Conservation (phyloP, 179 eudicot species). For the Spergularia azorica region DNA sequence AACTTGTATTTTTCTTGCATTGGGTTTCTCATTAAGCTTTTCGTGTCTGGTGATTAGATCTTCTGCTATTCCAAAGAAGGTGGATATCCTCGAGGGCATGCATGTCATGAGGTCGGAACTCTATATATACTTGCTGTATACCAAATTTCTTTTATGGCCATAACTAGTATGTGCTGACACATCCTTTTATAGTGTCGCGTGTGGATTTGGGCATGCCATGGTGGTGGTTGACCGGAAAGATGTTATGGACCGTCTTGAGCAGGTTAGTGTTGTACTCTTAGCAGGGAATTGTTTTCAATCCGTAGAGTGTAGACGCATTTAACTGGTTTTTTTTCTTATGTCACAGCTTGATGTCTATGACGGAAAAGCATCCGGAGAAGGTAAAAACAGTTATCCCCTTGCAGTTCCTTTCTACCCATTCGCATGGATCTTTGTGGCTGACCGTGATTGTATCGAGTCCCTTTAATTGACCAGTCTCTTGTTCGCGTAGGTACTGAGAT, state of each 20-base stretch:
- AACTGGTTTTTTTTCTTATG: constrained; percentile 17
- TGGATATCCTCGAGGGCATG: constrained; percentile 95
- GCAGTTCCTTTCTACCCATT: neutral
- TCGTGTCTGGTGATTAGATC: constrained; percentile 50
- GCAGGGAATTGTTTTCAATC: too few relatives aligned
- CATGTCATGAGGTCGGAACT: constrained; percentile 85
- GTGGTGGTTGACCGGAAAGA: constrained; percentile 82
- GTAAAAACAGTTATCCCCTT: constrained; percentile 31
- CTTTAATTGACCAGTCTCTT: neutral
- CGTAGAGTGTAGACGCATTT: neutral
- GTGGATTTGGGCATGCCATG: constrained; percentile 90
- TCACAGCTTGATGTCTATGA: constrained; percentile 91
- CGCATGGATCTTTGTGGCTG: neutral
- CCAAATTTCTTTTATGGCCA: neutral
- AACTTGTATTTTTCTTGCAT: neutral
- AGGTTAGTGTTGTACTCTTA: constrained; percentile 39
- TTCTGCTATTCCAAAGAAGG: constrained; percentile 90
- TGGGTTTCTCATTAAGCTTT: constrained; percentile 3
- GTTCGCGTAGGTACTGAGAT: constrained; percentile 43
- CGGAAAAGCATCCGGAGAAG: constrained; percentile 79
- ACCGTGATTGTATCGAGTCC: neutral
- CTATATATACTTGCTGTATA: neutral
- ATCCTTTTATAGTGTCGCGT: constrained; percentile 67
- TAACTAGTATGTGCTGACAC: constrained; percentile 8
- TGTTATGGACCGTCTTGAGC: constrained; percentile 72